Conservation (phyloP, 2,329 filamentous ascomycete species). For the Coniochaeta hoffmannii region DNA sequence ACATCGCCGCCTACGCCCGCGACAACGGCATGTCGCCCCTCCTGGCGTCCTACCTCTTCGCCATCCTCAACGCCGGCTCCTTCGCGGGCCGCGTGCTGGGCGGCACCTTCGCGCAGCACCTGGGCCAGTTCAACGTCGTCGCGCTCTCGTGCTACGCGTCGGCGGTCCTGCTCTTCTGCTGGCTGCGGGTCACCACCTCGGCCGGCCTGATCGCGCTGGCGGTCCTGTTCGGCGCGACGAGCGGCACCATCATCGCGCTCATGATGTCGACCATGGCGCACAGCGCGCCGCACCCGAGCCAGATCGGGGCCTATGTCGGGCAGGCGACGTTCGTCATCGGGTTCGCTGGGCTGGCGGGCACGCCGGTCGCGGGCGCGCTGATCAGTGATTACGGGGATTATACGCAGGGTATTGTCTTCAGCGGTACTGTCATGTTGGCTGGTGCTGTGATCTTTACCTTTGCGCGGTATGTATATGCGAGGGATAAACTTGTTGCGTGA, state of each 20-base stretch:
- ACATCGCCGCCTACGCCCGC: slow-evolving; percentile 51
- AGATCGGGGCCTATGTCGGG: slow-evolving; percentile 10
- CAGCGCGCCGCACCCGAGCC: slow-evolving; percentile 5
- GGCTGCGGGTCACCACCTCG: slow-evolving; percentile 4
- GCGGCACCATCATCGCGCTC: slow-evolving; percentile 8
- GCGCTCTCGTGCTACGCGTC: slow-evolving; percentile 13
- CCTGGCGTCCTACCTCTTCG: slow-evolving; percentile 57
- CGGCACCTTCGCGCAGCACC: slow-evolving; percentile 42
- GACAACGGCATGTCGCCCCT: slow-evolving; percentile 39
- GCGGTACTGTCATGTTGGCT: neutral
- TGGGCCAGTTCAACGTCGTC: slow-evolving; percentile 41
- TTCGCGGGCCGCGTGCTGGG: slow-evolving; percentile 48
- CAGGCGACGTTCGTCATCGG: slow-evolving; percentile 7
- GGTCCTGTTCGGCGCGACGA: slow-evolving; percentile 7
- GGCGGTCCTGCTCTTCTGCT: slow-evolving; percentile 7
- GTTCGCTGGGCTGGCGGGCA: slow-evolving; percentile 17
- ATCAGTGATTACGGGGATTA: slow-evolving; percentile 8
- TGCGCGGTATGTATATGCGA: slow-evolving; percentile 5
- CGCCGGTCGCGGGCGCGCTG: slow-evolving; percentile 17
- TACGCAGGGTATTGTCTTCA: slow-evolving; percentile 5
- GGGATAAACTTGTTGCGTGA: slow-evolving; percentile 5
- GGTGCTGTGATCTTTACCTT: slow-evolving; percentile 6
- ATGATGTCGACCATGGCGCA: slow-evolving; percentile 10
- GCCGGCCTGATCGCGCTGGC: slow-evolving; percentile 6
- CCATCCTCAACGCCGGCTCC: slow-evolving; percentile 57